Percentiles rank a stretch among this genome's conserved stretches.
These are phyloP conservation scores for Ascochyta viciae-villosae DNA, from an alignment of 2,329 filamentous ascomycete species.

Conservation along the genomic window DNA sequence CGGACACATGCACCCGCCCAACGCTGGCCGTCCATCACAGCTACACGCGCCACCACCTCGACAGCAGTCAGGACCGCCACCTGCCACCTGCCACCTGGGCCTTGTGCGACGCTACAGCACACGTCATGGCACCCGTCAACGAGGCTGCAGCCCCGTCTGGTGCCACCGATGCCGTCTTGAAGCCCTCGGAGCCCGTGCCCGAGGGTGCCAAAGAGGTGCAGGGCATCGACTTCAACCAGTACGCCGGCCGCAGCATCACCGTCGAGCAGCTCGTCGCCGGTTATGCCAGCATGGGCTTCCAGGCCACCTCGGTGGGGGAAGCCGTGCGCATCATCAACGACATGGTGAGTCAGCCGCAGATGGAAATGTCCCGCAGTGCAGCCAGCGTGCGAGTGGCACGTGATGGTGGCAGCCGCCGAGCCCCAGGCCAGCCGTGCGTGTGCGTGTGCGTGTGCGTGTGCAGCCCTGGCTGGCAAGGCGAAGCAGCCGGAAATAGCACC, in stretches of 20 bases:
- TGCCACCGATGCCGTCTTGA: constrained; percentile 79
- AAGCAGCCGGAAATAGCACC: constrained; percentile 44
- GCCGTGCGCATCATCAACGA: constrained; percentile 92
- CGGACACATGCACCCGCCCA: not conserved
- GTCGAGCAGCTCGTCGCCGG: constrained; percentile 82
- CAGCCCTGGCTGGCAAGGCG: constrained; percentile 28
- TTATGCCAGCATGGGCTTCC: constrained; percentile 87
- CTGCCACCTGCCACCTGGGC: not conserved
- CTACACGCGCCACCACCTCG: not conserved
- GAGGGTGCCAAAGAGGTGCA: constrained; percentile 79
- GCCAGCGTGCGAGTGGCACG: too few relatives aligned
- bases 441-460: too few relatives aligned
- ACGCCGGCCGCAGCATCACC: constrained; percentile 77
- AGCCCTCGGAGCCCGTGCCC: constrained; percentile 82
- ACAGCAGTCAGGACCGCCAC: too few relatives aligned
- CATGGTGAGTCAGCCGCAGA: constrained; percentile 69
- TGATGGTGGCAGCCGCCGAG: constrained; percentile 28
- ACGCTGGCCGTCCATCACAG: not conserved
- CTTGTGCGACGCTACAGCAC: constrained; percentile 8
- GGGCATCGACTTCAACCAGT: constrained; percentile 90
- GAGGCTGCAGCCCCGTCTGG: constrained; percentile 49
- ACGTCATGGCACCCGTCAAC: constrained; percentile 32
- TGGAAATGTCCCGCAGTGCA: not conserved
- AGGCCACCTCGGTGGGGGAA: constrained; percentile 81
- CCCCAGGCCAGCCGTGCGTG: constrained; percentile 33